phyloP scores from a whole-genome alignment of 2,329 filamentous ascomycete genomes.

The Penicillium paneum region DNA sequence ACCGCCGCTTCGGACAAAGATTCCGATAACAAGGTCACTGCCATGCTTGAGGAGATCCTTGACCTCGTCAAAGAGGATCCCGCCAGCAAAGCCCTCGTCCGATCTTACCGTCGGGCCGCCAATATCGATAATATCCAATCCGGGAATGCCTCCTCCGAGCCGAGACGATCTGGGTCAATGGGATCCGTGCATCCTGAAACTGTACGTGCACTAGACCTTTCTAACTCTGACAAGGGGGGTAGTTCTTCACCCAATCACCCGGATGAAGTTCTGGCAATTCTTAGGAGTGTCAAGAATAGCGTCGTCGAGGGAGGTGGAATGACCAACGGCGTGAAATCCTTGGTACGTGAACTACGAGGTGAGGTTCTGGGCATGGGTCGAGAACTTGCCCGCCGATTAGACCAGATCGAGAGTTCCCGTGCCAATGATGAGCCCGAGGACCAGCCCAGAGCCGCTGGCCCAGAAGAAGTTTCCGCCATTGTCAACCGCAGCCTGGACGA shows the following conservation, averaged over 20 bases:
- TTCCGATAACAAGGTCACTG: slow-evolving; percentile 53
- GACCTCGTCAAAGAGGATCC: slow-evolving; percentile 59
- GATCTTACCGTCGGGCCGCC: slow-evolving; percentile 33
- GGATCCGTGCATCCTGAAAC: slow-evolving; percentile 29
- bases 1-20: slow-evolving; percentile 45
- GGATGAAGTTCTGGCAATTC: slow-evolving; percentile 74
- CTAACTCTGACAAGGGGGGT: slow-evolving; percentile 23
- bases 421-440: slow-evolving; percentile 42
- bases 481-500: slow-evolving; percentile 77
- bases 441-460: slow-evolving; percentile 51
- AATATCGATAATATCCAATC: slow-evolving; percentile 30
- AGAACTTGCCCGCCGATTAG: slow-evolving; percentile 77
- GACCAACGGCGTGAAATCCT: slow-evolving; percentile 85
- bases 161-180: slow-evolving; percentile 33
- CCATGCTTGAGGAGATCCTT: slow-evolving; percentile 73
- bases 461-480: slow-evolving; percentile 71
- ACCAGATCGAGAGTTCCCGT: slow-evolving; percentile 54
- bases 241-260: neutral
- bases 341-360: slow-evolving; percentile 83
- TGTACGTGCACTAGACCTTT: slow-evolving; percentile 23
- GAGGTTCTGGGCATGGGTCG: slow-evolving; percentile 94
- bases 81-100: slow-evolving; percentile 53
- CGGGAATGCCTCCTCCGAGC: slow-evolving; percentile 39
- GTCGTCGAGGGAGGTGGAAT: slow-evolving; percentile 83
- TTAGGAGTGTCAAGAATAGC: slow-evolving; percentile 86